Conservation (phyloP, 208 protist species). For the Leptomonas pyrrhocoris region DNA sequence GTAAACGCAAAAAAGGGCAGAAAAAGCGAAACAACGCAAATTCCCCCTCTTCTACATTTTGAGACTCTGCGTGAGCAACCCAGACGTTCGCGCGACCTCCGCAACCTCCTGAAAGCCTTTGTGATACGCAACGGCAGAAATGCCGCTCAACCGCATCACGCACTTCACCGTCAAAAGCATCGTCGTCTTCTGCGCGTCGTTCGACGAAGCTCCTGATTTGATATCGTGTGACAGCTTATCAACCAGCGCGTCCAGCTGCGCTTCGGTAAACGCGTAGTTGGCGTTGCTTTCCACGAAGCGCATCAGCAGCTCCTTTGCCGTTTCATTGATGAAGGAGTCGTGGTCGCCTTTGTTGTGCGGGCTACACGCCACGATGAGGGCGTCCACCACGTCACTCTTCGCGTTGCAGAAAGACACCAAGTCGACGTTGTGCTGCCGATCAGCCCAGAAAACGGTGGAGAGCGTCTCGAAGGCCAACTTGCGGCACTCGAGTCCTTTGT, state of each 20-base stretch:
- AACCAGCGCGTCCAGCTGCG: conserved; percentile 37
- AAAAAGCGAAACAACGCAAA: neutral
- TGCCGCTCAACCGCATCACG: conserved; percentile 39
- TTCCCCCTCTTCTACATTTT: conserved; percentile 10
- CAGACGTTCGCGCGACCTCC: conserved; percentile 27
- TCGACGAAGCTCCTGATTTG: conserved; percentile 24
- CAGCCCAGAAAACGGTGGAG: conserved; percentile 70
- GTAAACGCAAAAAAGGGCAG: too few species aligned
- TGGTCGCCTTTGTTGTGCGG: conserved; percentile 44
- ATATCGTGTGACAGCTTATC: conserved; percentile 53
- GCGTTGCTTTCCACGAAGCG: conserved; percentile 48
- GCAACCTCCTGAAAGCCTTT: conserved; percentile 44
- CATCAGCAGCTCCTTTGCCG: conserved; percentile 48
- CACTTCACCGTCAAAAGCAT: conserved; percentile 45
- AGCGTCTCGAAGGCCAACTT: conserved; percentile 95
- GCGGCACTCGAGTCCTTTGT: conserved; percentile 93
- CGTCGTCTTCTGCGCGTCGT: conserved; percentile 36
- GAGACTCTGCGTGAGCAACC: conserved; percentile 27
- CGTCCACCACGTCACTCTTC: conserved; percentile 37
- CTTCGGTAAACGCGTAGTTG: conserved; percentile 24
- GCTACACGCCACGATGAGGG: conserved; percentile 51
- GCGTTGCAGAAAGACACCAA: conserved; percentile 54
- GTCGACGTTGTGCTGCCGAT: conserved; percentile 28
- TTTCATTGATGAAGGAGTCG: conserved; percentile 50
- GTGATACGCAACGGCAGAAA: conserved; percentile 42